These are phyloP conservation scores for Penicillium griseofulvum DNA, from an alignment of 2,329 filamentous ascomycete genomes.

Conservation along the genomic window DNA sequence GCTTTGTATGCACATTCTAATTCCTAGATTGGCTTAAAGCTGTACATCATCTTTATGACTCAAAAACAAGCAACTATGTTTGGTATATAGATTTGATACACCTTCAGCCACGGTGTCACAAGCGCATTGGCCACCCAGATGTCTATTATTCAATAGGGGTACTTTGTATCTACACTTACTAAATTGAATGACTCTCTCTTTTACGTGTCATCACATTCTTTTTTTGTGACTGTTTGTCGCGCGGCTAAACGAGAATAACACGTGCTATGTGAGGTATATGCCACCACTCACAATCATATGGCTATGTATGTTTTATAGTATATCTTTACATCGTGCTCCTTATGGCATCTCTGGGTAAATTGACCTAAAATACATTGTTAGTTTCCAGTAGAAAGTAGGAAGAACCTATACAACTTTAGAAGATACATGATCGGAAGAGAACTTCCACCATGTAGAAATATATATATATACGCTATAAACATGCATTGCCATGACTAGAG, in stretches of 20 bases:
- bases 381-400: background rate
- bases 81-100: slow-evolving; percentile 1
- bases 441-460: background rate
- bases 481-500: background rate
- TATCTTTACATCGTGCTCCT: background rate
- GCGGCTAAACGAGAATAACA: background rate
- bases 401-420: background rate
- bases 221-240: background rate
- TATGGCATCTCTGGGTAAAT: accelerated
- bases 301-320: background rate
- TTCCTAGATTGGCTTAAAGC: too few relatives aligned
- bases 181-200: background rate
- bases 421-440: background rate
- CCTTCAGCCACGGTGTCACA: slow-evolving; percentile 6
- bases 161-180: background rate
- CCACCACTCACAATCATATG: background rate
- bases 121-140: background rate
- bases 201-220: too few relatives aligned
- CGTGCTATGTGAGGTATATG: background rate
- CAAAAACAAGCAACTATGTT: background rate
- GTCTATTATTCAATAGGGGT: background rate
- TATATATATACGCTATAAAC: background rate
- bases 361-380: background rate
- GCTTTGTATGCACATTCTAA: background rate
- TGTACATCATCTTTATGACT: background rate